Evolutionary conservation across 768 basidiomycete species (phyloP).

Genomic region (Suillus plorans): DNA sequence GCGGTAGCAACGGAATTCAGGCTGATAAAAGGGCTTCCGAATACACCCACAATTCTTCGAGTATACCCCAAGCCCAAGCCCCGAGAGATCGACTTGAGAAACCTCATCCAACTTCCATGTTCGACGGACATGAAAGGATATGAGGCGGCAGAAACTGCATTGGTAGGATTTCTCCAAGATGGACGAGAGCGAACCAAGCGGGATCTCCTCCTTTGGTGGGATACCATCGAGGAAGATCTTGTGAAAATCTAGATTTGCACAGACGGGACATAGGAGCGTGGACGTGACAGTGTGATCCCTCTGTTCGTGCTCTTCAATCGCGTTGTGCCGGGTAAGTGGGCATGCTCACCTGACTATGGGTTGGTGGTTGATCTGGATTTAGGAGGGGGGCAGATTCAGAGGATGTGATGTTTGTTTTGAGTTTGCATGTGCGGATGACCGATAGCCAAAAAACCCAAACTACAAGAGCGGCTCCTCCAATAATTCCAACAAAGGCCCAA

Average conservation of each 20-base stretch:
- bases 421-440: not conserved
- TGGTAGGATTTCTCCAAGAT: not conserved
- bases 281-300: not conserved
- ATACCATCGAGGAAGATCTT: conserved; percentile 5
- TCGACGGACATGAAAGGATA: conserved; percentile 2
- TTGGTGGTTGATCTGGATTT: not conserved
- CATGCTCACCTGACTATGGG: not conserved
- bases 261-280: not conserved
- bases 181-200: not conserved
- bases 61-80: not conserved
- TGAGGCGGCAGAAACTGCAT: not conserved
- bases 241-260: conserved; percentile 6
- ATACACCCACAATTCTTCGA: not conserved
- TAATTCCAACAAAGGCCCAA: not conserved
- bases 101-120: not conserved
- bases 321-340: not conserved
- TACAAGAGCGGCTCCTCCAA: not conserved
- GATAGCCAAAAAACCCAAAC: not conserved
- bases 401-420: not conserved
- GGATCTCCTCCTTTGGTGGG: not conserved
- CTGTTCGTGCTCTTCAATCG: not conserved
- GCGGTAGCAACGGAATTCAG: not conserved
- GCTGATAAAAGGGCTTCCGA: not conserved
- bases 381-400: not conserved
- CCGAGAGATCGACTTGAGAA: not conserved